These are phyloP conservation scores for Uronychia setigera DNA, from an alignment of 73 alveolate species.

Conservation along the genomic window DNA sequence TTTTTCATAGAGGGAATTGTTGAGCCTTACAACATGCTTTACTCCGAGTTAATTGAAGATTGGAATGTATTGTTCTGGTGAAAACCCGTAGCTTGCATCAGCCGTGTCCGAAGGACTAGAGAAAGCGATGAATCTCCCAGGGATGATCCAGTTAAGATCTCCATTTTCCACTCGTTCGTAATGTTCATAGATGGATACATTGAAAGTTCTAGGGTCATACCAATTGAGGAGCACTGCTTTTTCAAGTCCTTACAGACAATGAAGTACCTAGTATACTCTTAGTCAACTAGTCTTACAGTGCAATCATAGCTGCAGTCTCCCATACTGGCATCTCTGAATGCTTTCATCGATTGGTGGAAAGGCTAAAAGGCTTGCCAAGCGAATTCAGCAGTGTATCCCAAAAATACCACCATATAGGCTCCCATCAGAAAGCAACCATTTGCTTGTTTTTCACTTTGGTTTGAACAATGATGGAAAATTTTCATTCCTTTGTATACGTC, in stretches of 20 bases:
- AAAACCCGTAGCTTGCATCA: conserved; percentile 58
- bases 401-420: conserved; percentile 65
- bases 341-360: conserved; percentile 64
- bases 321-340: conserved; percentile 70
- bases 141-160: conserved; percentile 95
- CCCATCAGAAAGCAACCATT: conserved; percentile 79
- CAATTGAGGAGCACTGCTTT: conserved; percentile 89
- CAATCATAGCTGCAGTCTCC: conserved; percentile 71
- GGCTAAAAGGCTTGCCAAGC: conserved; percentile 53
- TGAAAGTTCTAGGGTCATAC: conserved; percentile 88
- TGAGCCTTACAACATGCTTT: conserved; percentile 86
- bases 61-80: conserved; percentile 95
- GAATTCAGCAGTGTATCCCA: conserved; percentile 51
- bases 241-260: conserved; percentile 92
- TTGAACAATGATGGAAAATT: conserved; percentile 58
- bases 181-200: conserved; percentile 85
- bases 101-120: conserved; percentile 82
- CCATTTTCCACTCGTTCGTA: conserved; percentile 96
- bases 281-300: conserved; percentile 31
- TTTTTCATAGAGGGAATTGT: conserved; percentile 67
- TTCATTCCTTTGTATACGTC: conserved; percentile 36
- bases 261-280: conserved; percentile 51
- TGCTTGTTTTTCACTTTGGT: conserved; percentile 63
- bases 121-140: conserved; percentile 91
- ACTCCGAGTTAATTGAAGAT: conserved; percentile 87